Evolutionary conservation across 169 alveolate genomes (phyloP).

Genomic region (Eimeria acervulina): DNA sequence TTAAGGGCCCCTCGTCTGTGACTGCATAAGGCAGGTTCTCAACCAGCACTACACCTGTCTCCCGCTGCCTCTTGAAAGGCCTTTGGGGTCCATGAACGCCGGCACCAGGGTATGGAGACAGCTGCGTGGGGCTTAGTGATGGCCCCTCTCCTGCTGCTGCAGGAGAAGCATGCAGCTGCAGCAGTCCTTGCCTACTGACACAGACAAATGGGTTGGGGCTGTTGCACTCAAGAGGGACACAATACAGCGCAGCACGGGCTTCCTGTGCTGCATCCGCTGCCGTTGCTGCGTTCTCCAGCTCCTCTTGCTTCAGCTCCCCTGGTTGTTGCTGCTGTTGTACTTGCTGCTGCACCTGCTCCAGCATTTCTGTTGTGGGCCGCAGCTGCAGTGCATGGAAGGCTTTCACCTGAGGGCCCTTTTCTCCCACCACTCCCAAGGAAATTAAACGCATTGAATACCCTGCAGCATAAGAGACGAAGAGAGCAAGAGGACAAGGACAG

Average conservation of each 20-base stretch:
- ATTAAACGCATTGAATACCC: slow-evolving; percentile 71
- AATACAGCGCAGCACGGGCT: slow-evolving; percentile 61
- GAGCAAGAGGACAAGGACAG: background rate
- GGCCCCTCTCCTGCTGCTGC: background rate
- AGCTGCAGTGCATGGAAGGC: slow-evolving; percentile 82
- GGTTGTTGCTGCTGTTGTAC: slow-evolving; percentile 3
- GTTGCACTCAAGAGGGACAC: slow-evolving; percentile 18
- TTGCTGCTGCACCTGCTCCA: slow-evolving; percentile 26
- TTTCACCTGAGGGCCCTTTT: slow-evolving; percentile 67
- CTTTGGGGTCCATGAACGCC: slow-evolving; percentile 63
- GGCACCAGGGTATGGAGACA: background rate
- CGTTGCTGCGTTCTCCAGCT: background rate
- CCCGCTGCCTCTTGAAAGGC: slow-evolving; percentile 58
- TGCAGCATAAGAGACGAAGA: slow-evolving; percentile 12
- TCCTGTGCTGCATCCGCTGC: slow-evolving; percentile 37
- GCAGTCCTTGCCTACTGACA: background rate
- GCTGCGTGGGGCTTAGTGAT: background rate
- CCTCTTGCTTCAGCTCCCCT: slow-evolving; percentile 17
- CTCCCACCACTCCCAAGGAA: slow-evolving; percentile 77
- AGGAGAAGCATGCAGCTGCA: slow-evolving; percentile 37
- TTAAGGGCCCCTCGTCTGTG: slow-evolving; percentile 54
- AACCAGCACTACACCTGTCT: slow-evolving; percentile 77
- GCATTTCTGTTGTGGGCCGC: slow-evolving; percentile 58
- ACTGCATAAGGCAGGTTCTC: slow-evolving; percentile 79
- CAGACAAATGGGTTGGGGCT: slow-evolving; percentile 44